A percentile compares a stretch with the other conserved stretches of the same genome.
Conservation (phyloP, 2,329 filamentous ascomycete species). For the Colletotrichum tropicale region DNA sequence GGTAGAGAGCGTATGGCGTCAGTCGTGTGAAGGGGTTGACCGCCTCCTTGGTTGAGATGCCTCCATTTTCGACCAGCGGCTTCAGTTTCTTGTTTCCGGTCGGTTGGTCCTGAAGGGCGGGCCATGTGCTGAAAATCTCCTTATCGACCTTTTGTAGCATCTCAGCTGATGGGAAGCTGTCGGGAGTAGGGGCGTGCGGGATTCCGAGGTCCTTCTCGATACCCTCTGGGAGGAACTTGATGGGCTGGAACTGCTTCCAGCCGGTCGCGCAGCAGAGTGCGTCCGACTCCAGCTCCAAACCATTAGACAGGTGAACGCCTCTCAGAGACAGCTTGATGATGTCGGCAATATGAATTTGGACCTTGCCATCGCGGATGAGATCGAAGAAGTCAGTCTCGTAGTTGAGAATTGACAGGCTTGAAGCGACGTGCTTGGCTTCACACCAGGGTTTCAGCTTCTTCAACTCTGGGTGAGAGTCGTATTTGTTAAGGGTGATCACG, state of each 20-base stretch:
- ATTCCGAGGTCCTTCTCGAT: conserved; percentile 53
- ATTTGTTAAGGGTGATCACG: conserved; percentile 56
- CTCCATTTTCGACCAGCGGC: conserved; percentile 6
- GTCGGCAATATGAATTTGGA: conserved; percentile 58
- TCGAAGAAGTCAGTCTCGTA: conserved; percentile 63
- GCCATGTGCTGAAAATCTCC: conserved; percentile 13
- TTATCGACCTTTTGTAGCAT: conserved; percentile 6
- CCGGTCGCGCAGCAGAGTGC: conserved; percentile 62
- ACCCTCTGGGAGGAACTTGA: conserved; percentile 56
- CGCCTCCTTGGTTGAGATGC: conserved; percentile 11
- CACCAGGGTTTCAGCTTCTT: conserved; percentile 60
- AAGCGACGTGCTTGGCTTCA: conserved; percentile 55
- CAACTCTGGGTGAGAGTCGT: conserved; percentile 56
- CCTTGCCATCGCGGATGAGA: conserved; percentile 54
- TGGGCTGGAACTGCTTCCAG: conserved; percentile 58
- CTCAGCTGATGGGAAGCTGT: conserved; percentile 11
- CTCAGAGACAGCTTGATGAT: conserved; percentile 48
- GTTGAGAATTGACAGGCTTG: conserved; percentile 64
- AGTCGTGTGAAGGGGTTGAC: conserved; percentile 16
- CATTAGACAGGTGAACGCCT: conserved; percentile 56
- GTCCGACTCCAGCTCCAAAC: conserved; percentile 51
- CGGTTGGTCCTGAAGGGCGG: conserved; percentile 10
- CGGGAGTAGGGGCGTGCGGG: conserved; percentile 37
- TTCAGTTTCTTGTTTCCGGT: conserved; percentile 12
- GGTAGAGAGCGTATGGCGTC: conserved; percentile 27